Base-by-base conservation (phyloP, 345 rosid genomes). In the Heritiera littoralis region DNA sequence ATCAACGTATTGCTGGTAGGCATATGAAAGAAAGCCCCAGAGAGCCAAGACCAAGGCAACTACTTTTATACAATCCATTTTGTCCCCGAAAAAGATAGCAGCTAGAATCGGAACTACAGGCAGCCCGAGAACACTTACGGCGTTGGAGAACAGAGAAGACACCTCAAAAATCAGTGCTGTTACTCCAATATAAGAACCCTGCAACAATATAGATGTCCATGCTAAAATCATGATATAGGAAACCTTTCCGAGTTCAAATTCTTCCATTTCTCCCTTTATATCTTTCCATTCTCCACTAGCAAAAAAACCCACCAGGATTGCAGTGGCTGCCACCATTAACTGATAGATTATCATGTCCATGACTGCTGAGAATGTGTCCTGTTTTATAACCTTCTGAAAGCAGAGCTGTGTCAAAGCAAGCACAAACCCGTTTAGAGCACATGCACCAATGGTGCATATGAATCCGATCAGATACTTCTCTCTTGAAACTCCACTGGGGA, bases 81-180 rank as follows among this genome's bases (percentile, higher is more conserved):
- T 78, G 77, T 91, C 95, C 23, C 75, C 75, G 66, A 88, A 87
- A 49, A 87, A 79, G n/a, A 89, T 81, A 48, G 86, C 86, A 14
- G 91, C 91, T 14, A 87, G 15, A 9, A 90, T 76, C 0, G 95
- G 93, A 74, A 88, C 87, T 7, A 91, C 82, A 30, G 93, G 93
- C 87, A 84, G 79, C 2, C 91, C 92, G 0, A 91, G 71, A 43
- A 80, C 89, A 45, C 85, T 81, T 20, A 87, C 83, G 3, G 86
- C 81, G 55, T 87, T 90, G 0, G n/a, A 88, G 84, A 80, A 91
- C 89, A 69, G 69, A 4, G 91, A 86, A 71, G 94, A 89, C 0
- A 89, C 89, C 82, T 92, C 87, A n/a, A 87, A 87, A 68, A 87
- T 85, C 85, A 90, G 65, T 15, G 92, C 90, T 40, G 83, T 80